Evolutionary conservation across 768 basidiomycete genomes (phyloP).

Genomic region (Neoboletus brunneissimus): DNA sequence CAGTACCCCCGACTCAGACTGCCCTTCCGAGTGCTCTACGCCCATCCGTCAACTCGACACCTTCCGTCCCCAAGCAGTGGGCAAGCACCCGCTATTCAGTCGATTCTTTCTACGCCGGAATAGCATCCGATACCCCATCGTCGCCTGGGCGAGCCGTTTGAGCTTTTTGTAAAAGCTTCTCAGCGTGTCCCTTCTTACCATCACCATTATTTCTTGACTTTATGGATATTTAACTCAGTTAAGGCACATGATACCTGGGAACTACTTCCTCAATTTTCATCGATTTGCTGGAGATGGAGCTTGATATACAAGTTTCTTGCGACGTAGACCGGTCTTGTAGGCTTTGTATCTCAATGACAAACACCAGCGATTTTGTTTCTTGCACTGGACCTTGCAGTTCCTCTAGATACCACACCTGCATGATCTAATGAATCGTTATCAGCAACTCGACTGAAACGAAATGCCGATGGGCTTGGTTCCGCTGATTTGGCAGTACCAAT

Average conservation of each 20-base stretch:
- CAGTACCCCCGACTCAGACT: background rate
- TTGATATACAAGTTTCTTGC: slow-evolving; percentile 2
- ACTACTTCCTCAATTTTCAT: slow-evolving; percentile 1
- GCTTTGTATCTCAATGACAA: background rate
- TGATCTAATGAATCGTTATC: no score
- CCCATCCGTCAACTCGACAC: slow-evolving; percentile 8
- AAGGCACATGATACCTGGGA: slow-evolving; percentile 2
- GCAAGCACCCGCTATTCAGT: slow-evolving; percentile 20
- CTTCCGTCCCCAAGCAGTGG: slow-evolving; percentile 5
- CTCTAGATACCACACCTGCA: no score
- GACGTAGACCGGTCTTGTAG: slow-evolving; percentile 3
- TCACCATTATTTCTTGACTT: background rate
- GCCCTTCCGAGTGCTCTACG: slow-evolving; percentile 12
- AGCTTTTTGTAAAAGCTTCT: slow-evolving; percentile 7
- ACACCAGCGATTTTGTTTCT: background rate
- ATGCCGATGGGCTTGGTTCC: no score
- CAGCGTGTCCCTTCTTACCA: background rate
- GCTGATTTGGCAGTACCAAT: background rate
- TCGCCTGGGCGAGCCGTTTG: slow-evolving; percentile 18
- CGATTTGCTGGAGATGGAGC: slow-evolving; percentile 6
- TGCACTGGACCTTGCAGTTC: background rate
- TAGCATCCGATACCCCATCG: slow-evolving; percentile 3
- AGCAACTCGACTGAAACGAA: no score
- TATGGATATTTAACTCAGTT: slow-evolving; percentile 23
- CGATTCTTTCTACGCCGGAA: slow-evolving; percentile 32